Percentiles rank a stretch among this genome's conserved stretches.
Evolutionary conservation across 2,329 filamentous ascomycete genomes (phyloP).

Genomic region (Chrysoporthe cubensis): DNA sequence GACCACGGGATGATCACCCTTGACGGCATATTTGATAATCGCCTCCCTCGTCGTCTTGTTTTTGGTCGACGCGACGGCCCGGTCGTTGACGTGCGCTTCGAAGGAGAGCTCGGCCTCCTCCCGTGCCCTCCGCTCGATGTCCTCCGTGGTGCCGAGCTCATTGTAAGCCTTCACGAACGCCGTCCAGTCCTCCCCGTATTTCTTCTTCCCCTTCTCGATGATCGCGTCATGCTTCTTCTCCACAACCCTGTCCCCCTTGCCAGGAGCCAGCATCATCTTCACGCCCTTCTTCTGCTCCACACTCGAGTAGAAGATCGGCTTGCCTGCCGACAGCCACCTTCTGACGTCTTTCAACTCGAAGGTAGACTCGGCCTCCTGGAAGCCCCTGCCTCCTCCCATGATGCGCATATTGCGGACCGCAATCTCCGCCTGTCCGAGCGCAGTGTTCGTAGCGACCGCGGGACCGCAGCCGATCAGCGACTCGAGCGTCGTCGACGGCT

Average conservation of each 20-base stretch:
- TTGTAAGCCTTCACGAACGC: slow-evolving; percentile 18
- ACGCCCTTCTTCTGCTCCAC: slow-evolving; percentile 34
- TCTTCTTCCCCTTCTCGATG: slow-evolving; percentile 34
- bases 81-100: background rate
- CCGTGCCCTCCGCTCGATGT: slow-evolving; percentile 7
- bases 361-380: slow-evolving; percentile 34
- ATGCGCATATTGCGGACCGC: slow-evolving; percentile 45
- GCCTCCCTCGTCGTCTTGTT: slow-evolving; percentile 36
- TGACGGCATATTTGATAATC: slow-evolving; percentile 43
- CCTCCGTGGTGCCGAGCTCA: background rate
- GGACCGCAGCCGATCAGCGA: slow-evolving; percentile 44
- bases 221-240: slow-evolving; percentile 38
- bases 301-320: slow-evolving; percentile 45
- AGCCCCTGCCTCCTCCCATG: slow-evolving; percentile 43
- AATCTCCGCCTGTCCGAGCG: slow-evolving; percentile 39
- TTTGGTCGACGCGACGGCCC: slow-evolving; percentile 19
- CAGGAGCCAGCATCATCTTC: slow-evolving; percentile 31
- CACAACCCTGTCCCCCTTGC: slow-evolving; percentile 20
- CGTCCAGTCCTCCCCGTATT: slow-evolving; percentile 19
- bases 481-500: slow-evolving; percentile 40
- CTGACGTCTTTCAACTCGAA: slow-evolving; percentile 33
- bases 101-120: background rate
- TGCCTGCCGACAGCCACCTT: slow-evolving; percentile 32
- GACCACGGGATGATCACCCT: slow-evolving; percentile 43
- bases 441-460: slow-evolving; percentile 39